Conservation (phyloP, 345 rosid species). For the Salix suchowensis region DNA sequence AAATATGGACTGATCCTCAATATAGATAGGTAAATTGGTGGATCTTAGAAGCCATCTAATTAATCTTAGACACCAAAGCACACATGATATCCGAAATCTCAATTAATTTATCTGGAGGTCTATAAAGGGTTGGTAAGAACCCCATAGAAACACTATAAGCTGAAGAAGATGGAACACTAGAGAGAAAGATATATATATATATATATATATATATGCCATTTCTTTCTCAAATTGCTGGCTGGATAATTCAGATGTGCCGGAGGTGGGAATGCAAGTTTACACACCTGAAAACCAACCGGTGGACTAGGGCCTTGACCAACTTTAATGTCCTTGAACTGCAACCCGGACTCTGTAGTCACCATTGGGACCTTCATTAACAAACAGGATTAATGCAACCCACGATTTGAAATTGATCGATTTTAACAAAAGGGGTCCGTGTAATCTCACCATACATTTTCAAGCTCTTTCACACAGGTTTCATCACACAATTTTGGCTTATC, state of each 20-base stretch:
- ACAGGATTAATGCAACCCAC: neutral
- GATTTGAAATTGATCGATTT: no score
- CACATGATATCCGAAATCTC: neutral
- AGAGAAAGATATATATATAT: no score
- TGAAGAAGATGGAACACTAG: no score
- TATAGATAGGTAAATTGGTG: neutral
- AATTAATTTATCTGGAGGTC: neutral
- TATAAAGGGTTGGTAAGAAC: neutral
- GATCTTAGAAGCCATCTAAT: neutral
- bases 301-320: conserved; percentile 85
- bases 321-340: conserved; percentile 88
- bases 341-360: conserved; percentile 86
- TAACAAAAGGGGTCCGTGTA: conserved; percentile 27
- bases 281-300: conserved; percentile 84
- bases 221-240: no score
- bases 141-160: neutral
- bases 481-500: conserved; percentile 75
- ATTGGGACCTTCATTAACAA: conserved; percentile 57
- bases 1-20: no score
- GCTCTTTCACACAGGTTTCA: conserved; percentile 74
- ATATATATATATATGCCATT: no score
- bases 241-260: no score
- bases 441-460: conserved; percentile 99
- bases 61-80: neutral
- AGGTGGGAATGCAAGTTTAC: neutral